Base-by-base conservation (phyloP, 1,139 yeast species). In the Sugiyamaella neomexicana region DNA sequence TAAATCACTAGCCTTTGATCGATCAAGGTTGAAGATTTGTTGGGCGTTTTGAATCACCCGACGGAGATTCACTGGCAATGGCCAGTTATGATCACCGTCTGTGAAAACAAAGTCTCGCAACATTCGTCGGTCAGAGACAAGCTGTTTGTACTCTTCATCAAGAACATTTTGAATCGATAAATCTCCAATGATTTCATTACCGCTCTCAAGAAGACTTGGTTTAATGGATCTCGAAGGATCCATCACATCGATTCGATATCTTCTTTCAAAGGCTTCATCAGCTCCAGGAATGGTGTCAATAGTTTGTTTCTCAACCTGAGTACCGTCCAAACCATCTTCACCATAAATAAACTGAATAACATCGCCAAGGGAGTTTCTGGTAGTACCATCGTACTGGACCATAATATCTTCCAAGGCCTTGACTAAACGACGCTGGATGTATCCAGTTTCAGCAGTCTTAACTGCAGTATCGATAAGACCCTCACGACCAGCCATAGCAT, bases 401-500 rank as follows among this genome's bases (percentile, higher is more conserved):
- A 91, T 91, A 60, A 95, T 91, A 77, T 95, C 99, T 73, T 95
- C 99, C 72, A 95, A 78, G 9, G 99, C 99, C 72, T 95, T 95
- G 50, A 95, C 96, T 72, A 95, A 79, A 80, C 99, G 95, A 79
- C 99, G 93, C 76, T 95, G 99, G 70, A 93, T 95, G 74, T 93
- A 93, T 75, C 99, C 99, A 34, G 99, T 93, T 75, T 93, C 99
- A 1, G 99, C 99, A 41, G 99, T 93, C 73, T 91, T 91, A 50
- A 91, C 98, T 13, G 98, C 98, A 56, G 99, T 93, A 82, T 93
- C 99, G 72, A 93, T 93, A 71, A 93, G 82, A 82, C 99, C 99
- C 78, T 93, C 99, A 81, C 99, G 89, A 80, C 99, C 99, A 66
- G 99, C 99, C 99, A 95, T 95, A 54, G 99, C 99, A 72, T 95